Evolutionary conservation across 2,329 filamentous ascomycete species (phyloP).

Genomic region (Chalara sp.): DNA sequence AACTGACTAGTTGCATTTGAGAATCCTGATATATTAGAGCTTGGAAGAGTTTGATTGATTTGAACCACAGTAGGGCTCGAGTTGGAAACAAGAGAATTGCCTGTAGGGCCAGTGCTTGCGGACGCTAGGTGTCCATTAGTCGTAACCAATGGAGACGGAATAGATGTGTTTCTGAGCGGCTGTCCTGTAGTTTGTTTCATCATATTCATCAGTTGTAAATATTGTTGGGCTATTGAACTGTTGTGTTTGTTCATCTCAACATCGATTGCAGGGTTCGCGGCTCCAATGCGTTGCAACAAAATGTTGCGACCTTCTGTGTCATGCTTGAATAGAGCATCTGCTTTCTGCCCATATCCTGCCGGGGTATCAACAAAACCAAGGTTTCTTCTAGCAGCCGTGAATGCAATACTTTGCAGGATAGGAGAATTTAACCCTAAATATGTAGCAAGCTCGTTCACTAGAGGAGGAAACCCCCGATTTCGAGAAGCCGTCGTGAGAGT

Average conservation of each 20-base stretch:
- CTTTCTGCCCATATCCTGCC: slow-evolving; percentile 24
- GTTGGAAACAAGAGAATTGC: too few species aligned
- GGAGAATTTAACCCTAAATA: slow-evolving; percentile 41
- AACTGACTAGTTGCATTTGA: too few species aligned
- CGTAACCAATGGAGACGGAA: too few species aligned
- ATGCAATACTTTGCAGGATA: slow-evolving; percentile 47
- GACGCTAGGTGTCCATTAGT: too few species aligned
- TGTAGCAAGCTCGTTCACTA: slow-evolving; percentile 48
- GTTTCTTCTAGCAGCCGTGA: slow-evolving; percentile 43
- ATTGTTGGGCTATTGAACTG: too few species aligned
- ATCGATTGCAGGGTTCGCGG: slow-evolving; percentile 18
- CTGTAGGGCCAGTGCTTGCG: too few species aligned
- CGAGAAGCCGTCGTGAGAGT: slow-evolving; percentile 30
- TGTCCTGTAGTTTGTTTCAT: too few species aligned
- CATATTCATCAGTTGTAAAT: too few species aligned
- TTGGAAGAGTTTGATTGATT: too few species aligned
- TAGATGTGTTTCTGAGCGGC: too few species aligned
- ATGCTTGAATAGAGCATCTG: slow-evolving; percentile 31
- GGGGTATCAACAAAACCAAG: slow-evolving; percentile 31
- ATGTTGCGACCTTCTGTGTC: slow-evolving; percentile 29
- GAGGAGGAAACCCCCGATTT: slow-evolving; percentile 41
- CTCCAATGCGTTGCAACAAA: slow-evolving; percentile 19
- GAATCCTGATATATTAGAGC: too few species aligned
- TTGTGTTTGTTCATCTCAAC: slow-evolving; percentile 21
- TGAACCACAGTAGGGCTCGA: too few species aligned